Base-by-base conservation (phyloP, 345 rosid genomes). In the Acer yangbiense region DNA sequence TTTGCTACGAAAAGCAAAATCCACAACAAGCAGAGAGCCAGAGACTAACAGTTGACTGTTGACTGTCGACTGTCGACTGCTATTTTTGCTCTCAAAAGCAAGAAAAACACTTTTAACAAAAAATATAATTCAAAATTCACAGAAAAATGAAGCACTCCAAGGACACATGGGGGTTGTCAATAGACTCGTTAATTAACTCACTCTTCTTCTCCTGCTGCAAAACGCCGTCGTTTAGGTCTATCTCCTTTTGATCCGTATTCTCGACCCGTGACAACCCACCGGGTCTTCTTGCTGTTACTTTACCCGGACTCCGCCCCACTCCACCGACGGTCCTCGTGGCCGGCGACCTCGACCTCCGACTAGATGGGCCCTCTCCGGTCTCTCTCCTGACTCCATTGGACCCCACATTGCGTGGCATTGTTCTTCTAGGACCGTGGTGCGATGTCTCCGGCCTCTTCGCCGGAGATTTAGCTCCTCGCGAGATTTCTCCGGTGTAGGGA, bases 91-190 rank as follows among this genome's bases (percentile, higher is more conserved):
- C 3, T 43, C 46, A 43, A 43, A 43, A 43, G 9, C 46, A 43
- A 39, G 69, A 43, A 54, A 60, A 17, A 29, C 52, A 46, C 72
- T 20, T 76, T 52, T 58, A 41, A 50, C 17, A n/a, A 32, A 50
- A 48, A 71, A 67, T 11, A n/a, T 39, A 61, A 73, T 69, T 17
- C 0, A 48, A 62, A 25, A 44, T 76, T 86, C 78, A 93, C 78
- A 93, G 86, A 81, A 90, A 90, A 50, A 94, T 94, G 85, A 92
- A 94, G 81, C 97, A 90, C 76, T 92, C 94, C 81, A 91, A 81
- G 0, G 97, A 87, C 72, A 91, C 93, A n/a, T 76, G 85, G 41
- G 95, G 93, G 72, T 90, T 88, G 16, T 88, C 93, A 39, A 89
- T 68, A 72, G 89, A 80, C 77, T 87, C 95, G 0, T 39, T 66